Evolutionary conservation across 176 grass and related monocot species (phyloP), one percentile per base, ranked within the genome.

Genomic region (Urochloa ruziziensis): DNA sequence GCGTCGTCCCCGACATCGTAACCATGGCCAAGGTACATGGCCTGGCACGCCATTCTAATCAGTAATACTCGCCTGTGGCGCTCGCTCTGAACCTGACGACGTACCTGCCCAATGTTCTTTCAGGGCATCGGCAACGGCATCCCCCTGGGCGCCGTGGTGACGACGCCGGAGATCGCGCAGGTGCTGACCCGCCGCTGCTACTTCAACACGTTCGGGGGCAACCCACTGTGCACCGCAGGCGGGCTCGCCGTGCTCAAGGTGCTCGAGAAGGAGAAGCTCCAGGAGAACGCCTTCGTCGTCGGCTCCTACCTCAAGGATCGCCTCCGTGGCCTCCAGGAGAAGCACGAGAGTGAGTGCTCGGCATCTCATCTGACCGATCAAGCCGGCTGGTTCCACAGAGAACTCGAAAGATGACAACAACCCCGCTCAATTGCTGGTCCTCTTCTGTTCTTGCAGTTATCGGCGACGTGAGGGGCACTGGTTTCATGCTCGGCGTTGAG

Each of bases 101-200:
- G 36, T 46, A 29, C 10, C 48, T 17, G 19, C 2, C 6, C 49
- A 2, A 54, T 74, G 8, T 34, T 73, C 23, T 35, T 44, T 32
- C 83, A 98, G 96, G 93, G 96, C n/a, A 98, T 98, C 85, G 96
- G 96, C 61, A 98, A 98, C 80, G 96, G 93, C 73, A 95, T 98
- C 70, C 96, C 93, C 12, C 80, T 98, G 7, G 96, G 96, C 48
- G 96, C 96, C 61, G 96, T 95, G 35, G 83, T 98, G 68, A 98
- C 96, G 4, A 98, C 96, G 64, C 83, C 87, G 65, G 93, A 98
- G 86, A 92, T 98, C 74, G 96, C 93, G n/a, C 76, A 87, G 58
- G 93, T 95, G 40, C 85, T 98, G 73, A 98, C 89, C 10, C 77
- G 82, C n/a, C 84, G 93, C 4, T 92, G 63, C 81, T 96, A 98